Percentiles rank a stretch among this genome's conserved stretches.
These are phyloP conservation scores for Zoysia matrella DNA, from an alignment of 202 grass and related monocot species.

Conservation along the genomic window DNA sequence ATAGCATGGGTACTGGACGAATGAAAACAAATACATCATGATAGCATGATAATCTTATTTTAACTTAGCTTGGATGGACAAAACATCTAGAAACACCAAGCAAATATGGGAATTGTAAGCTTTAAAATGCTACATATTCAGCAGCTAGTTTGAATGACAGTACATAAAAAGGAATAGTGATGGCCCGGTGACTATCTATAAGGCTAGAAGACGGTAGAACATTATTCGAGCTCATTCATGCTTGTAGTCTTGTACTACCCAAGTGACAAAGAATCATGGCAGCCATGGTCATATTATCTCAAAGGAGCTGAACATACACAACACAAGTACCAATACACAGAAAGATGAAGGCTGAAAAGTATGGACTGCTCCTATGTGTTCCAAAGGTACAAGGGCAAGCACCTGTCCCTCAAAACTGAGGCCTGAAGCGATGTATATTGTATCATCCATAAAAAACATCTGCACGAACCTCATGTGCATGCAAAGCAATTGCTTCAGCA, in stretches of 20 bases:
- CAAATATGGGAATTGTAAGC: neutral
- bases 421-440: constrained; percentile 5
- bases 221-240: constrained; percentile 29
- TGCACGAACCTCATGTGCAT: constrained; percentile 29
- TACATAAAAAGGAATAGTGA: neutral
- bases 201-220: constrained; percentile 37
- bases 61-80: neutral
- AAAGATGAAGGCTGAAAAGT: constrained; percentile 42
- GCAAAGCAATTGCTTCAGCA: constrained; percentile 29
- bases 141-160: no score
- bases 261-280: constrained; percentile 74
- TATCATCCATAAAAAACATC: constrained; percentile 37
- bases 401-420: constrained; percentile 42
- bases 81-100: neutral
- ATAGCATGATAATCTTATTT: neutral
- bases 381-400: constrained; percentile 22
- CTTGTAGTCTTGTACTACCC: constrained; percentile 51
- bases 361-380: constrained; percentile 33
- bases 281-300: constrained; percentile 45
- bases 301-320: constrained; percentile 52
- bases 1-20: neutral
- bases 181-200: constrained; percentile 11
- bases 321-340: constrained; percentile 28
- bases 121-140: no score
- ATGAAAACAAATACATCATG: neutral